Conservation (phyloP, 305 asterid genomes). For the Nicotiana rustica region DNA sequence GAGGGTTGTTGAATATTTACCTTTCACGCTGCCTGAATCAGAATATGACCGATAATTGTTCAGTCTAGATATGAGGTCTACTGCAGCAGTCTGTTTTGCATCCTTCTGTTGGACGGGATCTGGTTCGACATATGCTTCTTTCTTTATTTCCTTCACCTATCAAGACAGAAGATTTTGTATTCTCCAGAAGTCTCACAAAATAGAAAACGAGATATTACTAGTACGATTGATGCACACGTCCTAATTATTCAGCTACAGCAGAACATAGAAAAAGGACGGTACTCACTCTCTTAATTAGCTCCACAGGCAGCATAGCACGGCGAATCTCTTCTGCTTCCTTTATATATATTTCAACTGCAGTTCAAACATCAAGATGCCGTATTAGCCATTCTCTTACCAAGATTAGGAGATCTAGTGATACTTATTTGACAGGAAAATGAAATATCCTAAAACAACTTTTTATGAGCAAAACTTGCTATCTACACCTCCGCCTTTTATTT, state of each 20-base stretch:
- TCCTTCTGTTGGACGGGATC: slow-evolving; percentile 65
- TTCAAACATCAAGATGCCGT: background rate
- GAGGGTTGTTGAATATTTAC: slow-evolving; percentile 39
- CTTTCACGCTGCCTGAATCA: slow-evolving; percentile 79
- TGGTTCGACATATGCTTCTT: slow-evolving; percentile 55
- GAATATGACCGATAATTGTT: slow-evolving; percentile 80
- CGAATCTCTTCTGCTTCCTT: slow-evolving; percentile 88
- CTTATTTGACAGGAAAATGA: background rate
- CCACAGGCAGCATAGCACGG: slow-evolving; percentile 76
- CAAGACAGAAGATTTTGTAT: slow-evolving; percentile 6
- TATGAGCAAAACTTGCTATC: background rate
- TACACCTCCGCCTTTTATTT: background rate
- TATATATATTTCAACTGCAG: slow-evolving; percentile 47
- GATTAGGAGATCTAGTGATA: background rate
- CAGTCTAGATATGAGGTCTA: slow-evolving; percentile 76
- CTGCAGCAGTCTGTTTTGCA: slow-evolving; percentile 78
- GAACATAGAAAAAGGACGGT: background rate
- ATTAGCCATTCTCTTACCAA: background rate
- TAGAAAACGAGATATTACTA: background rate
- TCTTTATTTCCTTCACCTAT: slow-evolving; percentile 80
- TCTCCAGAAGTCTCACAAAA: background rate
- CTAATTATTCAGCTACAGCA: background rate
- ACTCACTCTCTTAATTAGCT: slow-evolving; percentile 83
- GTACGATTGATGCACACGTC: background rate
- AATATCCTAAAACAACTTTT: background rate